Base-by-base conservation (phyloP, 1,139 yeast species). In the Lodderomyces jiufengensis region DNA sequence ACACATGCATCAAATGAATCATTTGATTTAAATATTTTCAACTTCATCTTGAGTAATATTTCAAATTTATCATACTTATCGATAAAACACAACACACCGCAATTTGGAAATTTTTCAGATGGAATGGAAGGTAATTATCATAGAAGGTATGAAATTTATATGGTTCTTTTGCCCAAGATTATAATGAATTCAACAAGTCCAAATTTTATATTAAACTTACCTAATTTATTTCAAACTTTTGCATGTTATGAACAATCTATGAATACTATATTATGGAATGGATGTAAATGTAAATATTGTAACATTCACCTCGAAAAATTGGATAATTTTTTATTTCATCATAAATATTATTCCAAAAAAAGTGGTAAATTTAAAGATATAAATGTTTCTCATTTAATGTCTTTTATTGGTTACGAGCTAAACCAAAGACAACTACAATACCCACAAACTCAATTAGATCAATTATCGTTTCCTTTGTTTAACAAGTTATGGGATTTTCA, bases 201-300 rank as follows among this genome's bases (percentile, higher is more conserved):
- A 2, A 57, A 73, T 28, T 57, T 71, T 33, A 62, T 61, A 1
- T 50, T 83, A 7, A 57, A 71, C 2, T 65, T 79, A 1, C 87
- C 88, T 2, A 75, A 78, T 7, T 63, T 80, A 33, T 53, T 84
- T 39, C 76, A 77, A 39, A 60, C 79, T 0, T 59, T 81, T 23
- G 66, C 86, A 0, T 74, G 85, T 41, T 84, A 82, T 53, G 92
- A 83, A 45, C 80, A 79, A 39, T 57, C 81, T 7, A 77, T 80
- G 57, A 80, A 84, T 38, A 82, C 80, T 42, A 45, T 83, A 36
- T 54, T 84, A 28, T 84, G 90, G 88, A 83, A 81, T 52, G 90
- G 90, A 0, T 83, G 92, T 54, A 70, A 70, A 37, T 83, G 94
- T 51, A 42, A 46, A 0, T 74, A 70, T 44, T 83, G 94, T 49